Conservation (phyloP, 805 yeast genomes). For the Yarrowia sp. region DNA sequence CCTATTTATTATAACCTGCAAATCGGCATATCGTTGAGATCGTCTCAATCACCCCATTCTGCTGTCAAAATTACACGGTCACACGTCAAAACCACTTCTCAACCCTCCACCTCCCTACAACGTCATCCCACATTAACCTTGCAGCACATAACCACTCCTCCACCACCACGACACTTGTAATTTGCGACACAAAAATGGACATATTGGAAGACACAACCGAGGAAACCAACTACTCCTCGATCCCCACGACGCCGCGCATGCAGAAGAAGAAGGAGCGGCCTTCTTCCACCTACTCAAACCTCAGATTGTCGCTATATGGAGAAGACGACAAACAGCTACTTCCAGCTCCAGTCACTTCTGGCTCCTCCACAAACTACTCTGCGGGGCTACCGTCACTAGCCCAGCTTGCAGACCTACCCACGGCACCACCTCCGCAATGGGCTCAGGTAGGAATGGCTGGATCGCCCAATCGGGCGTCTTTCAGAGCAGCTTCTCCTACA, state of each 20-base stretch:
- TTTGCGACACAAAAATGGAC: background rate
- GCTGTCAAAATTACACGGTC: too few relatives aligned
- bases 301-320: constrained; percentile 9
- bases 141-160: constrained; percentile 13
- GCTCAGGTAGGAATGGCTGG: background rate
- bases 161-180: background rate
- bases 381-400: constrained; percentile 1
- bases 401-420: constrained; percentile 6
- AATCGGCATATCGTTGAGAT: too few relatives aligned
- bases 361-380: constrained; percentile 13
- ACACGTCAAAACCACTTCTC: background rate
- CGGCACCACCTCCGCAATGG: constrained; percentile 17
- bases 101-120: background rate
- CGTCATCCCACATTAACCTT: constrained; percentile 18
- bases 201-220: constrained; percentile 14
- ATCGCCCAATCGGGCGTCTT: constrained; percentile 4
- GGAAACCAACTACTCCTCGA: constrained; percentile 14
- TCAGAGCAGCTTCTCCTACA: background rate
- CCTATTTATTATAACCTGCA: too few relatives aligned
- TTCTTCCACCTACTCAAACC: constrained; percentile 22
- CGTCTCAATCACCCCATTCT: too few relatives aligned
- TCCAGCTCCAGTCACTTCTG: constrained; percentile 11
- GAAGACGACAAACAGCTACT: constrained; percentile 4
- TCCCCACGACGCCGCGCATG: constrained; percentile 22
- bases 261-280: constrained; percentile 23